Conservation (phyloP, 1,139 yeast species). For the Magnusiomyces magnusii region DNA sequence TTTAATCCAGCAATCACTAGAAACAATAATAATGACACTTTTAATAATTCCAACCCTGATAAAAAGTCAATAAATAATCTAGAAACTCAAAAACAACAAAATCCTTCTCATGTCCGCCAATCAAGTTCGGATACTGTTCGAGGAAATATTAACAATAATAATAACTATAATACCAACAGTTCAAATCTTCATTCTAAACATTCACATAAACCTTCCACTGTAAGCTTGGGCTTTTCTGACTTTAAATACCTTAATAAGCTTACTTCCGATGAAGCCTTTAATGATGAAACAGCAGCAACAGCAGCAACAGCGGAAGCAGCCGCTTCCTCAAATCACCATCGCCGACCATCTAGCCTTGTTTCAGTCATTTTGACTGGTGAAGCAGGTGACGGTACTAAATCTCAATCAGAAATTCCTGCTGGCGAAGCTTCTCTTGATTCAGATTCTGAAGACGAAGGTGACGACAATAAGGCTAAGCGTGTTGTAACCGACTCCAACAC, state of each 20-base stretch:
- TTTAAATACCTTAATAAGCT: conserved; percentile 12
- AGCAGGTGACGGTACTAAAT: background rate
- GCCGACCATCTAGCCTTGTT: conserved; percentile 1
- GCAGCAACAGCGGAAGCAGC: background rate
- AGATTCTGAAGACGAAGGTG: background rate
- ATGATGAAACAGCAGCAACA: background rate
- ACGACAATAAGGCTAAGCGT: background rate
- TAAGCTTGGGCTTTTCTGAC: conserved; percentile 13
- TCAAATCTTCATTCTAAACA: background rate
- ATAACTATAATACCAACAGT: background rate
- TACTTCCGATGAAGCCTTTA: conserved; percentile 5
- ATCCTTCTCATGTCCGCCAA: conserved; percentile 11
- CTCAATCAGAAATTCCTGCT: background rate
- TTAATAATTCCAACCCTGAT: too few species aligned
- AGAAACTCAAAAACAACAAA: conserved; percentile 13
- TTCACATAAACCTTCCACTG: conserved; percentile 11
- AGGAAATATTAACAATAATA: background rate
- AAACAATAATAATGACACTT: background rate
- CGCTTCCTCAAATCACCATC: background rate
- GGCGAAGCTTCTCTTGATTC: background rate
- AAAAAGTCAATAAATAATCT: conserved; percentile 4
- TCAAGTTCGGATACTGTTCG: conserved; percentile 13
- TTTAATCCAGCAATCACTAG: background rate
- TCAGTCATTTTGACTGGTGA: conserved; percentile 1
- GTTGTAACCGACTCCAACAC: background rate